phyloP scores from a whole-genome alignment of 768 basidiomycete species.

The Coprinopsis marcescibilis region DNA sequence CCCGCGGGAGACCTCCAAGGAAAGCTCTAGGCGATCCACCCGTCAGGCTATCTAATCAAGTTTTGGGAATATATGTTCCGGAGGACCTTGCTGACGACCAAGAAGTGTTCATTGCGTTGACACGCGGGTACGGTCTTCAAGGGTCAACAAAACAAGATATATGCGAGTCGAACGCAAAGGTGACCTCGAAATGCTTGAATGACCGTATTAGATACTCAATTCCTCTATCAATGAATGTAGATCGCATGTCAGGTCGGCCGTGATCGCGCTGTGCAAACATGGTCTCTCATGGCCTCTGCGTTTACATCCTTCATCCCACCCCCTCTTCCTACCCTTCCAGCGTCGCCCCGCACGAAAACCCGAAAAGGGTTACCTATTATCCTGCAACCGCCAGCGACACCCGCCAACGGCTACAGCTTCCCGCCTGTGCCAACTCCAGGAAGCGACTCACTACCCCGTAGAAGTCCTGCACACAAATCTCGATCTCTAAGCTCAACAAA shows the following conservation, averaged over 20 bases:
- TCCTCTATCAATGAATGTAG: constrained; percentile 25
- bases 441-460: constrained; percentile 1
- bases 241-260: constrained; percentile 56
- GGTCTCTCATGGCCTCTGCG: constrained; percentile 59
- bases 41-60: constrained; percentile 48
- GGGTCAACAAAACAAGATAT: constrained; percentile 39
- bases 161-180: constrained; percentile 59
- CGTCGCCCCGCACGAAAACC: constrained; percentile 13
- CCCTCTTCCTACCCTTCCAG: constrained; percentile 20
- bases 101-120: constrained; percentile 53
- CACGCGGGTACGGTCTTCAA: constrained; percentile 54
- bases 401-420: constrained; percentile 18
- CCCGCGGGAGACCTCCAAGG: constrained; percentile 26
- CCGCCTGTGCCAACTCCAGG: constrained; percentile 9
- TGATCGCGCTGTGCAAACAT: constrained; percentile 53
- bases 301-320: constrained; percentile 44
- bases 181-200: constrained; percentile 10
- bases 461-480: constrained; percentile 8
- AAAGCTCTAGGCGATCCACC: constrained; percentile 60
- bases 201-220: background rate
- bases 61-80: constrained; percentile 45
- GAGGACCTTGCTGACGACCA: constrained; percentile 33
- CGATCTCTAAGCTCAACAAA: constrained; percentile 13
- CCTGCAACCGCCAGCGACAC: constrained; percentile 7
- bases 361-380: constrained; percentile 6